phyloP scores from a whole-genome alignment of 169 alveolate species.

The Toxoplasma gondii region DNA sequence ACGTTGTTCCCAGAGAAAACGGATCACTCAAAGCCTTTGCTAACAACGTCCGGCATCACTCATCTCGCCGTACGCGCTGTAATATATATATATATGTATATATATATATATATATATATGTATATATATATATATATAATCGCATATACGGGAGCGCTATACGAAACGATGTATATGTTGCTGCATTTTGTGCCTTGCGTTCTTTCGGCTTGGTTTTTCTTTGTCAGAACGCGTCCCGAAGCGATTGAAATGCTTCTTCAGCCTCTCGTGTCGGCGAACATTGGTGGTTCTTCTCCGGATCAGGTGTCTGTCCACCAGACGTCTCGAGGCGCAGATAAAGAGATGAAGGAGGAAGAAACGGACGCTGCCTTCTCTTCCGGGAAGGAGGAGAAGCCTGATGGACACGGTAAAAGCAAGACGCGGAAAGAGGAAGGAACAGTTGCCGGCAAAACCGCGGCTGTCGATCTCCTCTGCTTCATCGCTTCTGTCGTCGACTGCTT shows the following conservation, averaged over 20 bases:
- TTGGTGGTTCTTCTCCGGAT: not conserved
- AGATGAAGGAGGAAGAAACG: constrained; percentile 30
- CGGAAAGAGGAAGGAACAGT: not conserved
- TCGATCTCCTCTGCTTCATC: constrained; percentile 47
- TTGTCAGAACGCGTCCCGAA: constrained; percentile 50
- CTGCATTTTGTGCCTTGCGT: too few species aligned
- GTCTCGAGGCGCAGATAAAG: not conserved
- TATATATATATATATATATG: too few species aligned
- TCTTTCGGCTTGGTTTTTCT: too few species aligned
- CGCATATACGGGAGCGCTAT: too few species aligned
- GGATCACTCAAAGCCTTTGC: too few species aligned
- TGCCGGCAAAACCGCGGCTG: not conserved
- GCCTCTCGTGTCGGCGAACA: constrained; percentile 48
- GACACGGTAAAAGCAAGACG: not conserved
- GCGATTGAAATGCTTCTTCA: constrained; percentile 52
- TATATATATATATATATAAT: too few species aligned
- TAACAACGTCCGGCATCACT: too few species aligned
- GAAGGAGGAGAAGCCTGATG: not conserved
- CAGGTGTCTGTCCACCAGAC: not conserved
- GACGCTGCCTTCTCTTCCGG: not conserved
- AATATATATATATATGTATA: too few species aligned
- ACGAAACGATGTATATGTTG: too few species aligned
- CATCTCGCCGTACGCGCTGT: too few species aligned
- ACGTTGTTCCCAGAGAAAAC: too few species aligned
- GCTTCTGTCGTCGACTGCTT: constrained; percentile 56